Conservation (phyloP, 306 rosid genomes). For the Pachyrhizus erosus region DNA sequence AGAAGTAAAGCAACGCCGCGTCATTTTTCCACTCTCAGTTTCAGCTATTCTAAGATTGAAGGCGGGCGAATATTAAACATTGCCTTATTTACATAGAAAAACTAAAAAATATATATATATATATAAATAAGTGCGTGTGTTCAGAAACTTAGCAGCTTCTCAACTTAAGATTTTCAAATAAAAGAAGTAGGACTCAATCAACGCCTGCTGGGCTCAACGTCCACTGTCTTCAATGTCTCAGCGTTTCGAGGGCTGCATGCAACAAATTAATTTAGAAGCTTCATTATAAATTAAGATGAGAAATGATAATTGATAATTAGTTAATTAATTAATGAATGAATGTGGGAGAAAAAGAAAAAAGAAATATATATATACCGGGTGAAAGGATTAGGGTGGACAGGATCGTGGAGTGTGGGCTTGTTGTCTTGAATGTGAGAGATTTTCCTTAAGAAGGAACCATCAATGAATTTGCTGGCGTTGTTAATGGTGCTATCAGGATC, state of each 20-base stretch:
- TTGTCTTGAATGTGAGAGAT: conserved; percentile 38
- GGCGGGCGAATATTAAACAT: conserved; percentile 9
- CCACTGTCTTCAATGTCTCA: conserved; percentile 52
- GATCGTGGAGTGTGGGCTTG: conserved; percentile 16
- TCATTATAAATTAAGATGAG: too few relatives aligned
- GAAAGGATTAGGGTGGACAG: conserved; percentile 51
- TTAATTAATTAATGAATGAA: too few relatives aligned
- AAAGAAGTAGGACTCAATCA: not conserved
- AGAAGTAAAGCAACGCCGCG: not conserved
- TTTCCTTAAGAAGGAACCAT: conserved; percentile 49
- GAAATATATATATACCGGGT: conserved; percentile 36
- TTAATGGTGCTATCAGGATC: conserved; percentile 48
- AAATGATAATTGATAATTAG: too few relatives aligned
- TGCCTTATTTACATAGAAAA: conserved; percentile 38
- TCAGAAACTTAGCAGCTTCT: not conserved
- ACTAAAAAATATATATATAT: not conserved
- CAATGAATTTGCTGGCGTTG: conserved; percentile 45
- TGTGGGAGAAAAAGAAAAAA: too few relatives aligned
- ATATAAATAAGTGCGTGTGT: too few relatives aligned
- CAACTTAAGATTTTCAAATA: conserved; percentile 8
- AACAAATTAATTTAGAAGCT: not conserved
- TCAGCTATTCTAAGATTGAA: conserved; percentile 6
- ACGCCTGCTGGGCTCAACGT: conserved; percentile 31
- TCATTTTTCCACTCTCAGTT: conserved; percentile 19
- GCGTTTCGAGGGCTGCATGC: conserved; percentile 41